phyloP scores from a whole-genome alignment of 2,329 filamentous ascomycete species.

The Hymenoscyphus repandus region DNA sequence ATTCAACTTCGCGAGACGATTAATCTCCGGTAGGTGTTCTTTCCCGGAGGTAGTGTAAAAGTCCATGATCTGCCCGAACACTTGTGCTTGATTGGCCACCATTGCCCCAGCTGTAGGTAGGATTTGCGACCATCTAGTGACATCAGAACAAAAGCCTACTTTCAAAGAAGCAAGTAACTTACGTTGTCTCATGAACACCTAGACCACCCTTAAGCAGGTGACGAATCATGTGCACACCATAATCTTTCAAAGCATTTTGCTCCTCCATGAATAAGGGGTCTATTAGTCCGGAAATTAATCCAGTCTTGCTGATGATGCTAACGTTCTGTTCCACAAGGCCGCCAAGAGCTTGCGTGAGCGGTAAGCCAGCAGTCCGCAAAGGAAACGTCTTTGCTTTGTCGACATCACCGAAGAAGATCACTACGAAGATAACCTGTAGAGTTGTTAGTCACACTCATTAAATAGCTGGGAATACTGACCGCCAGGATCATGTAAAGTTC shows the following conservation, averaged over 20 bases:
- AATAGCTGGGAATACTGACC: slow-evolving; percentile 34
- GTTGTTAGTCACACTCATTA: slow-evolving; percentile 11
- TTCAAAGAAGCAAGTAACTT: slow-evolving; percentile 43
- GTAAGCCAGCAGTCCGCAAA: slow-evolving; percentile 53
- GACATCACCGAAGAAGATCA: slow-evolving; percentile 58
- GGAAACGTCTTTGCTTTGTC: slow-evolving; percentile 60
- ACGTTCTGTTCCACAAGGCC: slow-evolving; percentile 58
- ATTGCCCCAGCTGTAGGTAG: slow-evolving; percentile 61
- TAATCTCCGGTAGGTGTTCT: slow-evolving; percentile 53
- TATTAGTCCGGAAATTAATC: not conserved
- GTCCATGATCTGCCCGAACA: slow-evolving; percentile 67
- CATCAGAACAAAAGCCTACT: not conserved
- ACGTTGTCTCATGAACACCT: slow-evolving; percentile 52
- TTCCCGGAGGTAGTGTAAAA: slow-evolving; percentile 59
- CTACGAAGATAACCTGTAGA: slow-evolving; percentile 56
- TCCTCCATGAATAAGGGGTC: slow-evolving; percentile 36
- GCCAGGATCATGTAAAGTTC: slow-evolving; percentile 27
- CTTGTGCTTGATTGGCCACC: slow-evolving; percentile 64
- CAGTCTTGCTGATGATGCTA: slow-evolving; percentile 34
- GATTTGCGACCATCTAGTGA: slow-evolving; percentile 47
- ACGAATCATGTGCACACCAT: not conserved
- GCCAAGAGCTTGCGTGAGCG: slow-evolving; percentile 57
- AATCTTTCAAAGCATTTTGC: not conserved
- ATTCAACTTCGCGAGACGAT: slow-evolving; percentile 50
- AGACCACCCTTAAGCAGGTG: slow-evolving; percentile 38